Evolutionary conservation across 2,329 filamentous ascomycete species (phyloP).

Genomic region (Exophiala aquamarina): DNA sequence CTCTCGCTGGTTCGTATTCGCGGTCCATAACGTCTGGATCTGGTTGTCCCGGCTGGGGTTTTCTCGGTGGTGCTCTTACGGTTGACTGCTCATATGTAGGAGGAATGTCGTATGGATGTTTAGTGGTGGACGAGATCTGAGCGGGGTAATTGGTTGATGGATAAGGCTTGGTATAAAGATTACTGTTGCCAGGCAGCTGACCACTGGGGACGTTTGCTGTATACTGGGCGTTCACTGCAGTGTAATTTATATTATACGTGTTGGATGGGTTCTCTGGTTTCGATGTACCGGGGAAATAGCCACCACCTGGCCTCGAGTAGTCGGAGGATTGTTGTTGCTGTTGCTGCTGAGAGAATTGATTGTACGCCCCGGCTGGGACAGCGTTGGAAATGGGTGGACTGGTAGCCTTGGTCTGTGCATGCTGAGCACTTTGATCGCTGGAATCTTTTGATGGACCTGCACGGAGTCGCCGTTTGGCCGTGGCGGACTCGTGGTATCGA

Average conservation of each 20-base stretch:
- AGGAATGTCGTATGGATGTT: background rate
- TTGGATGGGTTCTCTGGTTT: background rate
- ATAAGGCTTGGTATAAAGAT: too few relatives aligned
- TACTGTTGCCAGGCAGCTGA: too few relatives aligned
- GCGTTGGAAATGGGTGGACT: background rate
- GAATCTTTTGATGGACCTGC: conserved; percentile 15
- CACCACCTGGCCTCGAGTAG: background rate
- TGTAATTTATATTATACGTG: background rate
- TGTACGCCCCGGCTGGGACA: background rate
- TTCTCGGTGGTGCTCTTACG: conserved; percentile 7
- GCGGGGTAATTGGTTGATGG: too few relatives aligned
- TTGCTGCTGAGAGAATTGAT: background rate
- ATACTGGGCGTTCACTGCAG: background rate
- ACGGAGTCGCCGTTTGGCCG: conserved; percentile 17
- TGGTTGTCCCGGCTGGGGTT: conserved; percentile 16
- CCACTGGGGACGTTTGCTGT: background rate
- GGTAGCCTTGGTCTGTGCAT: too few relatives aligned
- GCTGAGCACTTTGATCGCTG: background rate
- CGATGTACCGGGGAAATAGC: background rate
- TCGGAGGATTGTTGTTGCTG: background rate
- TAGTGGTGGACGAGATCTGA: too few relatives aligned
- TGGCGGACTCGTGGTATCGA: conserved; percentile 23
- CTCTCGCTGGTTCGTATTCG: conserved; percentile 7
- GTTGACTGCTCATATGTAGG: conserved; percentile 14
- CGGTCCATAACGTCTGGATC: conserved; percentile 19